These are phyloP conservation scores for Candida boidinii DNA, from an alignment of 805 yeast species.

Conservation along the genomic window DNA sequence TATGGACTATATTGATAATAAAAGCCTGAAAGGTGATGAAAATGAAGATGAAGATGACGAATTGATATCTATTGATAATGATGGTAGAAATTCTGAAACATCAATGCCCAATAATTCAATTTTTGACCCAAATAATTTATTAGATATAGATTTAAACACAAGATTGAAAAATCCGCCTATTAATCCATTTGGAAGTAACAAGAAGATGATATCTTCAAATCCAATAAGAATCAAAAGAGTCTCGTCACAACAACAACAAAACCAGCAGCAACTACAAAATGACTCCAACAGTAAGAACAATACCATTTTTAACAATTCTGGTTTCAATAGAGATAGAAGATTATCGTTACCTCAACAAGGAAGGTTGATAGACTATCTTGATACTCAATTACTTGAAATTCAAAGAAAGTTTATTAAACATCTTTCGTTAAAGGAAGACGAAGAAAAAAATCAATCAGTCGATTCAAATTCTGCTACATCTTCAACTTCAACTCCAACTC, in stretches of 20 bases:
- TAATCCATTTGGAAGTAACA: conserved; percentile 23
- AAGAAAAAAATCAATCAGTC: conserved; percentile 7
- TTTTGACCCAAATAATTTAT: no score
- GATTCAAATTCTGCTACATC: conserved; percentile 12
- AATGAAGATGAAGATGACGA: no score
- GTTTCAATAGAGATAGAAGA: no score
- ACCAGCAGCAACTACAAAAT: no score
- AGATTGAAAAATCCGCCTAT: conserved; percentile 9
- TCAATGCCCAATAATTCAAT: no score
- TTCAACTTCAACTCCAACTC: no score
- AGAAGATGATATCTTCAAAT: conserved; percentile 13
- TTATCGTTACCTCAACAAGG: conserved; percentile 46
- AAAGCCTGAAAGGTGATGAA: no score
- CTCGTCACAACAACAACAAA: no score
- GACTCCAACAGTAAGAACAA: not conserved
- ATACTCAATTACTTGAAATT: conserved; percentile 40
- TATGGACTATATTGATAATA: no score
- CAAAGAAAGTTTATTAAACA: conserved; percentile 44
- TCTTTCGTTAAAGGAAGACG: conserved; percentile 22
- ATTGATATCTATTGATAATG: no score
- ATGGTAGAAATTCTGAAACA: no score
- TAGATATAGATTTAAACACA: conserved; percentile 10
- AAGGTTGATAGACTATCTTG: conserved; percentile 45
- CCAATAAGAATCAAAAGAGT: conserved; percentile 13
- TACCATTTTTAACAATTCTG: not conserved